A percentile compares a stretch with the other conserved stretches of the same genome.
Conservation (phyloP, 257 asterid species). For the Gardenia jasminoides region DNA sequence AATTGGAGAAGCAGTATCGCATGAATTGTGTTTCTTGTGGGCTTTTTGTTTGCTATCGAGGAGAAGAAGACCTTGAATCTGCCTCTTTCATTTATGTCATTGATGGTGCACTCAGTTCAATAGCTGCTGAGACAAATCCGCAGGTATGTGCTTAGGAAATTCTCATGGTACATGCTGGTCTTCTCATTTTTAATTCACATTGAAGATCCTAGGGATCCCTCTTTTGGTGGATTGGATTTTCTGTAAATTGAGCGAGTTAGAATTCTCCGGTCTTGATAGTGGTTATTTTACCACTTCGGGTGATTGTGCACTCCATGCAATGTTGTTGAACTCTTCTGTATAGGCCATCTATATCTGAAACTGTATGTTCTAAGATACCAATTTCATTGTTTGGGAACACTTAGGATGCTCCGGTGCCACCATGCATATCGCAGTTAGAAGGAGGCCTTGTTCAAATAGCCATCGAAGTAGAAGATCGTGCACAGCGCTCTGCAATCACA, state of each 20-base stretch:
- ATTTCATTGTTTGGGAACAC: conserved; percentile 18
- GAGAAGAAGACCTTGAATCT: conserved; percentile 85
- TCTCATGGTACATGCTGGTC: neutral
- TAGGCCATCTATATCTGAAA: neutral
- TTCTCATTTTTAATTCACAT: neutral
- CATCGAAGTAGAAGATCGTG: conserved; percentile 97
- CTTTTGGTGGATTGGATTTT: conserved; percentile 2
- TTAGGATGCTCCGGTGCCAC: conserved; percentile 99
- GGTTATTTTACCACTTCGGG: neutral
- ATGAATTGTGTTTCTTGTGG: conserved; percentile 94
- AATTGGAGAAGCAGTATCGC: conserved; percentile 85
- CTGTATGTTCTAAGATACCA: conserved; percentile 3
- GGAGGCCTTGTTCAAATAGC: conserved; percentile 99
- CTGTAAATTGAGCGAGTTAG: conserved; percentile 2
- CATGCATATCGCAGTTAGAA: conserved; percentile 94
- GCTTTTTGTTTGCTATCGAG: conserved; percentile 90
- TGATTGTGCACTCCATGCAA: neutral
- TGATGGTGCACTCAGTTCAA: conserved; percentile 95
- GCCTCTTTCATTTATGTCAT: conserved; percentile 76
- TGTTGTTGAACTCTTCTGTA: neutral
- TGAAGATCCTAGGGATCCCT: neutral
- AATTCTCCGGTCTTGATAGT: neutral
- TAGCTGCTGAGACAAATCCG: conserved; percentile 98
- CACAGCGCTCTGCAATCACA: conserved; percentile 93
- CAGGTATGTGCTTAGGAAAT: conserved; percentile 46